These are phyloP conservation scores for Cardiospermum halicacabum DNA, from an alignment of 345 rosid species.

Conservation along the genomic window DNA sequence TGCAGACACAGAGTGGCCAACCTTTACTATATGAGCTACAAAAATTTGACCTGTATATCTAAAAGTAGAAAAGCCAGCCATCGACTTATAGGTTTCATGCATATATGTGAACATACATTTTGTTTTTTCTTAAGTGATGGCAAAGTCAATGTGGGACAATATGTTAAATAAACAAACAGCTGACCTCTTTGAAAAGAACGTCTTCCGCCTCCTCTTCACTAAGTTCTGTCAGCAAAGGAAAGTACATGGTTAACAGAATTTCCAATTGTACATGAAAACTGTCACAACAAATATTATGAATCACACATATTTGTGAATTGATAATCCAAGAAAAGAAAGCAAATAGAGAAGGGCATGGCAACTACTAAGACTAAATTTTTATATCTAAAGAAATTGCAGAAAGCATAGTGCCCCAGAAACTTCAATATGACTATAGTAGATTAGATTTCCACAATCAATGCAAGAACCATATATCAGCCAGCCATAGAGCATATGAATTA, in stretches of 20 bases:
- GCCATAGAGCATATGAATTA: background rate
- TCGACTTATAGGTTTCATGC: background rate
- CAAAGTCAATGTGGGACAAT: background rate
- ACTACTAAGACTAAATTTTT: background rate
- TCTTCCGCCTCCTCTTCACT: conserved; percentile 78
- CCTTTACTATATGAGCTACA: background rate
- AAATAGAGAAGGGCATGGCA: background rate
- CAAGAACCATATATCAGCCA: conserved; percentile 1
- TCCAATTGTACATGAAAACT: background rate
- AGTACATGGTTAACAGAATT: background rate
- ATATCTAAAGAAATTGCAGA: background rate
- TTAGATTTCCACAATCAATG: background rate
- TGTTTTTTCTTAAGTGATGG: too few species aligned
- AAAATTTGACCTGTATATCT: background rate
- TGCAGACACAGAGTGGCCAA: background rate
- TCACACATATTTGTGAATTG: background rate
- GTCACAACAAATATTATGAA: background rate
- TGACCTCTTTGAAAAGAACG: conserved; percentile 82
- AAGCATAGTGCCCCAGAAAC: background rate
- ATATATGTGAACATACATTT: background rate
- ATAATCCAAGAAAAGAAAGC: background rate
- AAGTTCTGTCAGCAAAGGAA: conserved; percentile 48
- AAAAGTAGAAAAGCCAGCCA: background rate
- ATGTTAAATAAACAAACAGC: conserved; percentile 12
- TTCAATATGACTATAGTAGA: background rate